Conservation (phyloP, 176 grass and related monocot genomes). For the Zea mays region Zm-B73-REFERENCE-NAM-5.0 NC_050099.1:201157001-201157500, state of each 20-base stretch:
- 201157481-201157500: too few relatives aligned
- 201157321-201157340: neutral
- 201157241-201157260: neutral
- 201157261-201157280: neutral
- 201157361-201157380: too few relatives aligned
- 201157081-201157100: neutral
- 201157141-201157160: neutral
- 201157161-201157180: neutral
- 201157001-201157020: neutral
- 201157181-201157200: slow-evolving; percentile 3
- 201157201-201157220: slow-evolving; percentile 25
- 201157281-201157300: neutral
- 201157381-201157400: too few relatives aligned
- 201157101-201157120: neutral
- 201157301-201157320: neutral
- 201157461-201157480: too few relatives aligned
- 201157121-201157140: neutral
- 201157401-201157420: too few relatives aligned
- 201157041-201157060: neutral
- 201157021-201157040: neutral
- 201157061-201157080: too few relatives aligned
- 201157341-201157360: too few relatives aligned
- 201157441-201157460: too few relatives aligned
- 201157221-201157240: neutral
- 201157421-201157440: too few relatives aligned